phyloP scores from a whole-genome alignment of 805 yeast species.

The Nakazawaea molendinolei region DNA sequence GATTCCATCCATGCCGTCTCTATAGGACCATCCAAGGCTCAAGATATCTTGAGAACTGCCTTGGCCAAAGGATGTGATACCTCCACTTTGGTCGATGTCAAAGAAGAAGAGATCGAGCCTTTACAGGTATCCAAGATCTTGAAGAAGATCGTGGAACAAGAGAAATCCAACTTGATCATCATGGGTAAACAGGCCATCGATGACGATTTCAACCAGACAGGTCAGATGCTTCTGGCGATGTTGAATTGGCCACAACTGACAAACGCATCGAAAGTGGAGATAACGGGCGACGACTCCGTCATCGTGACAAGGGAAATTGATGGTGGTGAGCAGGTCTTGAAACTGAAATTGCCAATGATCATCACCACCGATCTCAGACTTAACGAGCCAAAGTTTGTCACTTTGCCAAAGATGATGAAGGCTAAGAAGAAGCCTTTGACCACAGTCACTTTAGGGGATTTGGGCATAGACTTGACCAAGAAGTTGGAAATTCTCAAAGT shows the following conservation, averaged over 20 bases:
- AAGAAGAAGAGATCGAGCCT: conserved; percentile 71
- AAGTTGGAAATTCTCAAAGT: conserved; percentile 67
- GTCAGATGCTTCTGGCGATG: conserved; percentile 92
- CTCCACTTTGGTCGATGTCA: conserved; percentile 75
- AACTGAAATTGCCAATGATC: conserved; percentile 74
- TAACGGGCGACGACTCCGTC: conserved; percentile 45
- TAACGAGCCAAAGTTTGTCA: conserved; percentile 93
- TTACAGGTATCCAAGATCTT: conserved; percentile 83
- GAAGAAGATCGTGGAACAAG: conserved; percentile 61
- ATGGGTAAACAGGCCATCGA: conserved; percentile 97
- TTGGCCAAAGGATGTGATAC: conserved; percentile 93
- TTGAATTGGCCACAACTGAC: conserved; percentile 97
- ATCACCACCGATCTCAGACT: conserved; percentile 91
- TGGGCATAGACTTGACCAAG: conserved; percentile 57
- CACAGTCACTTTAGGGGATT: conserved; percentile 51
- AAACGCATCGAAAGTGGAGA: conserved; percentile 78
- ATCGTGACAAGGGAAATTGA: conserved; percentile 89
- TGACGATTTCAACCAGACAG: conserved; percentile 91
- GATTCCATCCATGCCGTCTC: conserved; percentile 87
- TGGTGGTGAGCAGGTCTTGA: conserved; percentile 84
- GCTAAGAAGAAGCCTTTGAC: conserved; percentile 94
- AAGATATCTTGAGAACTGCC: conserved; percentile 82
- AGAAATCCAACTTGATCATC: conserved; percentile 70
- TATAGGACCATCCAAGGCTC: conserved; percentile 81
- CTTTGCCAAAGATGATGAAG: conserved; percentile 95